phyloP scores from a whole-genome alignment of 192 early-diverging fungal genomes.

The Umbelopsis ramanniana region DNA sequence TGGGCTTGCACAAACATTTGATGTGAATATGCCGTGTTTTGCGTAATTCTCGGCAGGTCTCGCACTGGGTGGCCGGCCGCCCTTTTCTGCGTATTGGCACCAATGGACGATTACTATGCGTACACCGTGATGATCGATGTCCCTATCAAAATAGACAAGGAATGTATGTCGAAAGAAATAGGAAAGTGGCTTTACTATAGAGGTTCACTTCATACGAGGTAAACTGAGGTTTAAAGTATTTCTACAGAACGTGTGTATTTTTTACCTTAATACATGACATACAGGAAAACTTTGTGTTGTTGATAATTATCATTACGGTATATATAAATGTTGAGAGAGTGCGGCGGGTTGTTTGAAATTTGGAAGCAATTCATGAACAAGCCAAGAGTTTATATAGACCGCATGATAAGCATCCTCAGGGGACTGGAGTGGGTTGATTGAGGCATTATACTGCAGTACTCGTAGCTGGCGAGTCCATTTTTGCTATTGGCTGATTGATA shows the following conservation, averaged over 20 bases:
- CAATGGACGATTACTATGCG: slow-evolving; percentile 10
- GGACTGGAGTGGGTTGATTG: background rate
- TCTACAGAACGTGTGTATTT: background rate
- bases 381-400: background rate
- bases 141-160: background rate
- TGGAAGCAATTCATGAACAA: background rate
- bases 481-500: background rate
- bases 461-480: background rate
- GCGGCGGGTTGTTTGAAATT: background rate
- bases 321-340: background rate
- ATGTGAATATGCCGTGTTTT: background rate
- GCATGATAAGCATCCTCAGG: background rate
- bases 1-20: slow-evolving; percentile 10
- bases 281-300: slow-evolving; percentile 2
- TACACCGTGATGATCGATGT: slow-evolving; percentile 23
- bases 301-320: background rate
- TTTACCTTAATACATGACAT: slow-evolving; percentile 9
- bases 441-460: background rate
- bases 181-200: no score
- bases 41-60: slow-evolving; percentile 16
- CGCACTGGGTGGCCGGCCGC: slow-evolving; percentile 13
- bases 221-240: background rate
- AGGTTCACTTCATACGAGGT: background rate
- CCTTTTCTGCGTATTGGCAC: slow-evolving; percentile 18
- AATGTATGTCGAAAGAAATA: background rate